These are phyloP conservation scores for Xylariaceae sp. DNA, from an alignment of 2,329 filamentous ascomycete species.

Conservation along the genomic window DNA sequence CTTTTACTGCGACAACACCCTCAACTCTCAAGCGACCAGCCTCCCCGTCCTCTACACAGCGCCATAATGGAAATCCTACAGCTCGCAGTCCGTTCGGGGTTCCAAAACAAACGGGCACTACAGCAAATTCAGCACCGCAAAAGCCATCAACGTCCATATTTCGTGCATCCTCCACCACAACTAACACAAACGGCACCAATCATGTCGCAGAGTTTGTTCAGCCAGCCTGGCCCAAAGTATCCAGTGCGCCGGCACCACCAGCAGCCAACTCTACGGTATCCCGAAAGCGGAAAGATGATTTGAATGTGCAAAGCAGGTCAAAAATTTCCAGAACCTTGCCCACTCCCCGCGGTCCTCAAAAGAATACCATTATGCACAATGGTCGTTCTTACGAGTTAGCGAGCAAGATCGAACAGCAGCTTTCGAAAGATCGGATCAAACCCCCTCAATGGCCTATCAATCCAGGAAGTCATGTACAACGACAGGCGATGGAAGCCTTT, in stretches of 20 bases:
- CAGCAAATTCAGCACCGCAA: background rate
- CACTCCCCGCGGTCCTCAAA: background rate
- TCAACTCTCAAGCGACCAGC: constrained; percentile 13
- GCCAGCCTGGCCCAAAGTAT: constrained; percentile 34
- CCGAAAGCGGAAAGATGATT: constrained; percentile 29
- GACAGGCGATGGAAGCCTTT: constrained; percentile 59
- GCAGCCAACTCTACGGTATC: background rate
- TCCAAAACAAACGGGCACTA: background rate
- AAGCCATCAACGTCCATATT: constrained; percentile 4
- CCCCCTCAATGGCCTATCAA: constrained; percentile 62
- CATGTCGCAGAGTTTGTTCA: constrained; percentile 32
- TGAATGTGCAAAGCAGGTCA: constrained; percentile 16
- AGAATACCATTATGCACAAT: constrained; percentile 12
- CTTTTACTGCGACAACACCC: constrained; percentile 13
- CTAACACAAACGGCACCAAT: constrained; percentile 6
- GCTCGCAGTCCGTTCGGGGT: constrained; percentile 24
- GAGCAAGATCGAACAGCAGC: constrained; percentile 56
- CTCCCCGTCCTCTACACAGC: constrained; percentile 26
- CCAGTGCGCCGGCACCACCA: constrained; percentile 1
- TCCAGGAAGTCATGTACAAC: constrained; percentile 58
- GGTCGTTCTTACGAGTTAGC: constrained; percentile 44
- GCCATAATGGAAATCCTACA: constrained; percentile 3
- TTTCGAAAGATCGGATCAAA: constrained; percentile 60
- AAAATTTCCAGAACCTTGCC: constrained; percentile 29
- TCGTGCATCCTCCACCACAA: background rate